These are phyloP conservation scores for Ogataea sp. DNA, from an alignment of 805 yeast genomes.

Conservation along the genomic window DNA sequence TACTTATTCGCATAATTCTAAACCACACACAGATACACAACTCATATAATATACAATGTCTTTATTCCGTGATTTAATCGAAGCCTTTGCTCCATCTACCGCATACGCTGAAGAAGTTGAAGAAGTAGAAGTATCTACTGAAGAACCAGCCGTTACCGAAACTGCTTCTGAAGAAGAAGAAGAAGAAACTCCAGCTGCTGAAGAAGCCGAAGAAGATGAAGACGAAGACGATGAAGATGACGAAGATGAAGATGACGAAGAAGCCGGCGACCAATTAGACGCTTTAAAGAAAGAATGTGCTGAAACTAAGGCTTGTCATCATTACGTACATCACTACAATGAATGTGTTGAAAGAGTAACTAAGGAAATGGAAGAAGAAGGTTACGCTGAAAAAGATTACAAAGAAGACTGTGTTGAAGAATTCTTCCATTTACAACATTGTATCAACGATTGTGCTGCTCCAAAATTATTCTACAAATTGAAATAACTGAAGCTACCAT, in stretches of 20 bases:
- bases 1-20: too few species aligned
- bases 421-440: slow-evolving; percentile 94
- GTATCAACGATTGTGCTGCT: slow-evolving; percentile 84
- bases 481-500: slow-evolving; percentile 43
- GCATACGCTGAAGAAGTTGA: slow-evolving; percentile 68
- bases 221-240: slow-evolving; percentile 32
- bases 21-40: neutral
- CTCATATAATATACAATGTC: slow-evolving; percentile 16
- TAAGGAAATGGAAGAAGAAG: slow-evolving; percentile 76
- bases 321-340: slow-evolving; percentile 78
- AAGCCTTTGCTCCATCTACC: slow-evolving; percentile 66
- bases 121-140: slow-evolving; percentile 20
- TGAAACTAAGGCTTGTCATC: slow-evolving; percentile 57
- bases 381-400: slow-evolving; percentile 67
- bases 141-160: slow-evolving; percentile 50
- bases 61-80: slow-evolving; percentile 67
- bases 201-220: slow-evolving; percentile 26
- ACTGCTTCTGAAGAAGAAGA: slow-evolving; percentile 29
- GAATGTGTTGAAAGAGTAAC: slow-evolving; percentile 96
- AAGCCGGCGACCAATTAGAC: slow-evolving; percentile 57
- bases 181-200: slow-evolving; percentile 60
- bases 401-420: slow-evolving; percentile 99
- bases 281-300: slow-evolving; percentile 61
- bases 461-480: slow-evolving; percentile 83
- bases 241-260: slow-evolving; percentile 45